Conservation (phyloP, 768 basidiomycete species). For the Boletellus sp. region DNA sequence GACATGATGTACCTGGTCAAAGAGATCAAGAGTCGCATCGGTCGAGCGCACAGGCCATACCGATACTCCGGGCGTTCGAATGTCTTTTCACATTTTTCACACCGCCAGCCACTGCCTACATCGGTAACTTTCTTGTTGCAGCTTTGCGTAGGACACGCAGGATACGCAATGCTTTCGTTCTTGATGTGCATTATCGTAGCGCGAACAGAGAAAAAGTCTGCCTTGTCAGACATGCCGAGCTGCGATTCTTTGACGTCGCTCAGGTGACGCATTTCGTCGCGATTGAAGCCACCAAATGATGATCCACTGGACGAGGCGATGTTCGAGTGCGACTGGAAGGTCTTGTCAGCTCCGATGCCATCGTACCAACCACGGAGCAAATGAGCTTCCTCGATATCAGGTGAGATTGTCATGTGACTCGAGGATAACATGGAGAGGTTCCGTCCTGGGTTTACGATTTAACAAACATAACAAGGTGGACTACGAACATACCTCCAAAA, state of each 20-base stretch:
- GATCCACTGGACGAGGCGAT: constrained; percentile 35
- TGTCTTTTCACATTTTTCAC: constrained; percentile 80
- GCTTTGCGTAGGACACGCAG: constrained; percentile 74
- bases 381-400: constrained; percentile 90
- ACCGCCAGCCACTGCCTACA: constrained; percentile 70
- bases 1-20: constrained; percentile 68
- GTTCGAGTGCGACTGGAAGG: constrained; percentile 72
- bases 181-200: constrained; percentile 90
- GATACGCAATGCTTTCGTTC: constrained; percentile 76
- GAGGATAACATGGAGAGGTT: constrained; percentile 80
- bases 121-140: constrained; percentile 92
- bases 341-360: constrained; percentile 52
- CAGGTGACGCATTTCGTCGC: constrained; percentile 68
- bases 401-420: constrained; percentile 79
- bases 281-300: constrained; percentile 52
- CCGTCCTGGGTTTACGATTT: constrained; percentile 48
- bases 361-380: constrained; percentile 91
- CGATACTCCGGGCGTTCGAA: constrained; percentile 74
- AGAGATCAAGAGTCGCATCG: background rate
- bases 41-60: constrained; percentile 40
- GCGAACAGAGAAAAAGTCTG: constrained; percentile 74
- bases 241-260: constrained; percentile 75
- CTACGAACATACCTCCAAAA: constrained; percentile 60
- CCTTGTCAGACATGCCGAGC: constrained; percentile 70
- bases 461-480: background rate